Conservation (phyloP, 2,329 filamentous ascomycete species). For the Aspergillus awamori region DNA sequence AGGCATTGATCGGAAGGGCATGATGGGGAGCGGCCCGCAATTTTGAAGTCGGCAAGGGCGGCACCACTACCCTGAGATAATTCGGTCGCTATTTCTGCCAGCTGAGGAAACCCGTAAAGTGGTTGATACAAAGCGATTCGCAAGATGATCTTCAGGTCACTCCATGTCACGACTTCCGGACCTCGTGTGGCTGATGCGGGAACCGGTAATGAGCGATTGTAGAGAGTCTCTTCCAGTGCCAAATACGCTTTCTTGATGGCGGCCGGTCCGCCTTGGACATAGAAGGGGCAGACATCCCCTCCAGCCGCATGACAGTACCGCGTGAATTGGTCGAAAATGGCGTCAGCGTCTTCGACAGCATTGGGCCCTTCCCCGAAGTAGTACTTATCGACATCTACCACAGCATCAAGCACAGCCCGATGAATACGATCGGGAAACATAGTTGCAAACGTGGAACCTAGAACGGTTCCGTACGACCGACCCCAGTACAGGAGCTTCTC, state of each 20-base stretch:
- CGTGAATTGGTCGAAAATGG: conserved; percentile 38
- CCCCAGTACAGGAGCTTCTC: conserved; percentile 47
- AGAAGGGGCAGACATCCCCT: conserved; percentile 34
- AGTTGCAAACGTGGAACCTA: conserved; percentile 51
- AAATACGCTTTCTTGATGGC: conserved; percentile 32
- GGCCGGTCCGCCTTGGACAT: conserved; percentile 28
- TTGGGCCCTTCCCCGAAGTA: conserved; percentile 31
- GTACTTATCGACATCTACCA: conserved; percentile 42
- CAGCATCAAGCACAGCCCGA: conserved; percentile 39
- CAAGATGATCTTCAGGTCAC: conserved; percentile 35
- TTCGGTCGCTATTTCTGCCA: conserved; percentile 31
- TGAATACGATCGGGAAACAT: conserved; percentile 47
- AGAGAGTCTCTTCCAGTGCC: conserved; percentile 27
- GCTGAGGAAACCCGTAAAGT: conserved; percentile 29
- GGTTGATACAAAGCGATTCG: conserved; percentile 39
- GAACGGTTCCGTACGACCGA: conserved; percentile 50
- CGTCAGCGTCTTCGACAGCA: conserved; percentile 37
- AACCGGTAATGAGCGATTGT: conserved; percentile 34
- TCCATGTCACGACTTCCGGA: conserved; percentile 41
- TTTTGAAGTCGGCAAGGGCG: conserved; percentile 36
- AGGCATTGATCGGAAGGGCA: conserved; percentile 35
- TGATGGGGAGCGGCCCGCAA: conserved; percentile 24
- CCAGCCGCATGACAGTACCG: conserved; percentile 37
- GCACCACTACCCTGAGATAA: conserved; percentile 31
- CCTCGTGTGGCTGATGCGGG: conserved; percentile 32